phyloP scores from a whole-genome alignment of 495 filamentous ascomycete genomes.

The Annulohypoxylon maeteangense region DNA sequence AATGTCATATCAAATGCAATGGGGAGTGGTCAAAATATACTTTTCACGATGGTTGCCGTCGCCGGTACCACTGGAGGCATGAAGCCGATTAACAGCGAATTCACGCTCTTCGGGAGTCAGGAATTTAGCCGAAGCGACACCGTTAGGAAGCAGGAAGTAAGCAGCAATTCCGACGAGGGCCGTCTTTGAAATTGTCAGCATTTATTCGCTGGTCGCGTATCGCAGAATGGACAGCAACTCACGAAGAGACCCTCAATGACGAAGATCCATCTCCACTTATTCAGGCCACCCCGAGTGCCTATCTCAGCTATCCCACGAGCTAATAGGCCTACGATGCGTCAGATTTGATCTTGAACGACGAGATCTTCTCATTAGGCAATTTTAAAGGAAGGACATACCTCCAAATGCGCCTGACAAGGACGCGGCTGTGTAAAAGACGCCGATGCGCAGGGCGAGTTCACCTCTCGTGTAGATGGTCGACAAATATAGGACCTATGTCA shows the following conservation, averaged over 20 bases:
- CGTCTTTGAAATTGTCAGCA: conserved; percentile 44
- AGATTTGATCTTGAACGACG: conserved; percentile 1
- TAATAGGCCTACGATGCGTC: conserved; percentile 53
- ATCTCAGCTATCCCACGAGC: conserved; percentile 57
- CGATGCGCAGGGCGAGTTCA: conserved; percentile 65
- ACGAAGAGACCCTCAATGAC: conserved; percentile 62
- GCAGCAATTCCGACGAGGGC: conserved; percentile 65
- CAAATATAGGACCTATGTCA: conserved; percentile 57
- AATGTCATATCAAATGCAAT: conserved; percentile 19
- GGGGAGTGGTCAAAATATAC: conserved; percentile 19
- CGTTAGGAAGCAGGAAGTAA: conserved; percentile 69
- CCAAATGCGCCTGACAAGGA: conserved; percentile 68
- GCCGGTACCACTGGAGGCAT: conserved; percentile 39
- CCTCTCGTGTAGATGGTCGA: conserved; percentile 58
- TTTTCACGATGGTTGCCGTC: conserved; percentile 47
- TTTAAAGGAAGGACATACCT: conserved; percentile 43
- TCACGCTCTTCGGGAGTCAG: conserved; percentile 58
- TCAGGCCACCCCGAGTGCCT: conserved; percentile 52
- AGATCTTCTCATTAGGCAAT: not conserved
- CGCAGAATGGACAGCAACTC: conserved; percentile 28
- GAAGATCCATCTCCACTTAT: conserved; percentile 65
- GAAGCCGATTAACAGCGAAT: conserved; percentile 54
- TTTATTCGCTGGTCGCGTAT: too few relatives aligned
- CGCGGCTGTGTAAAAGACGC: conserved; percentile 65
- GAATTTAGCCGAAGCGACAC: conserved; percentile 64